Base-by-base conservation (phyloP, 2,329 filamentous ascomycete genomes). In the Aspergillus thermomutatus region DNA sequence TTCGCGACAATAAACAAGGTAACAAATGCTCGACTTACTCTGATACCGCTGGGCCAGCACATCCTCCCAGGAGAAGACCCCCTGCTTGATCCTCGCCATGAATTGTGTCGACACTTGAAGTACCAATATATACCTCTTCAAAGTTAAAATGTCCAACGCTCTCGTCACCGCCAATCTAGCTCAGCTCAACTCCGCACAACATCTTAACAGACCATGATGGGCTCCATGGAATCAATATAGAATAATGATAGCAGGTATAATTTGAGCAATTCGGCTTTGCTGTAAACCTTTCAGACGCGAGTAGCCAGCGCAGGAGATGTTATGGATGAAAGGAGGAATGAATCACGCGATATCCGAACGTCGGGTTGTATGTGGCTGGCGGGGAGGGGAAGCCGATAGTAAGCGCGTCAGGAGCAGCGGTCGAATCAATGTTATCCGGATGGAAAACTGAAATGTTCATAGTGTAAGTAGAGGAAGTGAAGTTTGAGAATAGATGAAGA, bases 31-130 rank as follows among this genome's bases (percentile, higher is more conserved):
- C 21, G 31, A 69, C 69, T 62, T 51, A 75, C 73, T 73, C 55
- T 73, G 71, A 59, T 74, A 75, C 56, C 72, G 71, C 51, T 75
- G 72, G 27, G 70, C 67, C 43, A 75, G 60, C 10, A 75, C 72
- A 65, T 75, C 73, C 59, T 75, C 72, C 72, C 73, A 75, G 6
- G 71, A 75, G 59, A 75, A 75, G 2, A 75, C 67, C 0, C 73
- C 73, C 41, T 67, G 66, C 54, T 70, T 75, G 41, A 67, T 67
- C 51, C 67, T 69, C 19, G 71, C 66, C 73, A 75, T 75, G 41
- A 41, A 41, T 54, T 40, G 25, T 7, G 14, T 23, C 19, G 23
- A 26, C 4, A 26, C 11, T 17, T 11, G 9, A 17, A 43, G 25
- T 26, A 26, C 10, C 43, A 46, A 46, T 21, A 46, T 14, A 45